Evolutionary conservation across 108 stramenopile species (phyloP).

Genomic region (Mediolabrus comicus): DNA sequence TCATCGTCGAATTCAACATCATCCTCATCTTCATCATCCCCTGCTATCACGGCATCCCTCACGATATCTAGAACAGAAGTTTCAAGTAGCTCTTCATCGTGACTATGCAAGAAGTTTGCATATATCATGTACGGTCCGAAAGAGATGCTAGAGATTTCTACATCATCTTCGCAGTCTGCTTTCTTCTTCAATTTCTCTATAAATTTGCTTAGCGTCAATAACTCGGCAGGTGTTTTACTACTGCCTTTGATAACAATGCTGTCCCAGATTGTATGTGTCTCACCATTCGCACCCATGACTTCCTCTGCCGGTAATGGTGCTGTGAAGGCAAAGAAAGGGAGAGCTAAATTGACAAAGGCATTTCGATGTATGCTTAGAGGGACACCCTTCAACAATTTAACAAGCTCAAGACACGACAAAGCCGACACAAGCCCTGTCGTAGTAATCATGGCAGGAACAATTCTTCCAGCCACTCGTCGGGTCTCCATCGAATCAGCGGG

Average conservation of each 20-base stretch:
- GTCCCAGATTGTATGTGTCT: constrained; percentile 93
- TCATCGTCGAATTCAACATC: constrained; percentile 21
- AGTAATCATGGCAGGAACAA: constrained; percentile 98
- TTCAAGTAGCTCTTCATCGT: constrained; percentile 66
- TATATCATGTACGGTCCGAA: constrained; percentile 82
- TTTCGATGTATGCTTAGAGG: constrained; percentile 84
- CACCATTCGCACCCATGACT: constrained; percentile 56
- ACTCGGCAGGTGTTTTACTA: constrained; percentile 50
- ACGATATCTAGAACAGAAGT: constrained; percentile 58
- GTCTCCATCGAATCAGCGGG: constrained; percentile 94
- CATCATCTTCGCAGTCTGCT: constrained; percentile 39
- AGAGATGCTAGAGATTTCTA: constrained; percentile 66
- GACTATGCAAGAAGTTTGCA: constrained; percentile 80
- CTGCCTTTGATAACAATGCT: constrained; percentile 68
- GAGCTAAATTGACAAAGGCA: constrained; percentile 92
- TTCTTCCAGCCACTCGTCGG: constrained; percentile 93
- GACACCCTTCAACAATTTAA: constrained; percentile 82
- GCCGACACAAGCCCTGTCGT: constrained; percentile 97
- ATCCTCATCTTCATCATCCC: constrained; percentile 58
- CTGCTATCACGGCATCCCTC: constrained; percentile 56
- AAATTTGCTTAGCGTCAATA: constrained; percentile 56
- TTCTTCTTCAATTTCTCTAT: constrained; percentile 57
- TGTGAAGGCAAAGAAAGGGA: constrained; percentile 96
- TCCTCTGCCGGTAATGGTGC: constrained; percentile 80
- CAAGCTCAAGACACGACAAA: constrained; percentile 90